Base-by-base conservation (phyloP, 768 basidiomycete species). In the Myochromella boudieri region DNA sequence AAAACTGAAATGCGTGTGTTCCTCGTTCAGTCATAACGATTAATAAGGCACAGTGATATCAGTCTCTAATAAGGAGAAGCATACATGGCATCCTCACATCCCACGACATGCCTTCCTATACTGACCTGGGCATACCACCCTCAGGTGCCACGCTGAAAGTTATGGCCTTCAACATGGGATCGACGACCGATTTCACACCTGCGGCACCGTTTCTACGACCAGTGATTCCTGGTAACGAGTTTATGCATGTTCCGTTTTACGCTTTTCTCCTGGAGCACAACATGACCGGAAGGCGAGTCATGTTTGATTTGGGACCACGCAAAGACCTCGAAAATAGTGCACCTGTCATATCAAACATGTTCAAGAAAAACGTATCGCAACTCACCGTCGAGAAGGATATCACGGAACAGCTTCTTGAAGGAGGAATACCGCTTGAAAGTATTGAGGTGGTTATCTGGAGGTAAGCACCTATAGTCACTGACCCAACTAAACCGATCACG, bases 251-350 rank as follows among this genome's bases (percentile, higher is more conserved):
- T 20, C 21, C 44, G 10, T 37, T 45, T 24, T 45, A 45, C 15
- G 44, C 33, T 2, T 45, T 45, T 26, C 25, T 45, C 3, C 24
- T 45, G 24, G 44, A 45, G 12, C 44, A 45, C 44, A 45, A 36
- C 15, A 8, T 36, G 10, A 37, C 34, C 4, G 14, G 33, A 22
- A 37, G 27, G 34, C 43, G 43, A 12, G 17, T 45, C 10, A 45
- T 45, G 44, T 45, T 45, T 22, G 44, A 37, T 11, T 34, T n/a
- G n/a, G n/a, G n/a, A n/a, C n/a, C n/a, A n/a, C n/a, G n/a, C n/a
- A n/a, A n/a, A n/a, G n/a, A n/a, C n/a, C n/a, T n/a, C n/a, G n/a
- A n/a, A n/a, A n/a, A n/a, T n/a, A 27, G 8, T 18, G 34, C 36
- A 12, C 22, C 25, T 18, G 25, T 26, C 6, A 4, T 45, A 6